Evolutionary conservation across 2,329 filamentous ascomycete species (phyloP).

Genomic region (Colletotrichum sp.): DNA sequence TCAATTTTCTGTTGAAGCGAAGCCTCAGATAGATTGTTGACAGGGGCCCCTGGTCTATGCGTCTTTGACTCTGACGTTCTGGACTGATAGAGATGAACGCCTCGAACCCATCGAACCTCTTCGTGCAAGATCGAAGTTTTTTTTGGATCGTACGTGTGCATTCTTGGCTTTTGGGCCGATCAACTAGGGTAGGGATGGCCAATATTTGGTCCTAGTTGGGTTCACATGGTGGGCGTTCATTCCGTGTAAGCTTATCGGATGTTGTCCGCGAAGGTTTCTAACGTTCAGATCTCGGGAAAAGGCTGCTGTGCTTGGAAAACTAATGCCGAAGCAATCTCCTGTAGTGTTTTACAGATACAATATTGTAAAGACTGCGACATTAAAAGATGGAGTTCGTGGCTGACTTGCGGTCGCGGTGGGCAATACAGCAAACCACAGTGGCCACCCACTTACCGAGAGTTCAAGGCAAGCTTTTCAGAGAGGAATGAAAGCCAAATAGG

Average conservation of each 20-base stretch:
- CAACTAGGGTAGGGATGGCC: neutral
- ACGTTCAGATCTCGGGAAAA: neutral
- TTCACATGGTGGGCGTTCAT: neutral
- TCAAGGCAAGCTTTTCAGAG: neutral
- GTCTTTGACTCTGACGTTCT: neutral
- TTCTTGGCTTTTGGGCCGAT: neutral
- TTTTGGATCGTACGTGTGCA: neutral
- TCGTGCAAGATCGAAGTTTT: neutral
- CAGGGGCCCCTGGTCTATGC: neutral
- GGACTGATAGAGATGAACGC: neutral
- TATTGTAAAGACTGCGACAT: neutral
- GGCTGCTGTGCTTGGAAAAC: neutral
- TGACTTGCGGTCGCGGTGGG: neutral
- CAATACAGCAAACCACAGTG: neutral
- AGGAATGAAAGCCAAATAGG: neutral
- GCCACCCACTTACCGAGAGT: neutral
- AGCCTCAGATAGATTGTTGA: neutral
- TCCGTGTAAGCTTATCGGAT: neutral
- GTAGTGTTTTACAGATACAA: neutral
- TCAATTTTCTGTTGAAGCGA: neutral
- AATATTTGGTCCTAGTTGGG: neutral
- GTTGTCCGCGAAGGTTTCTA: neutral
- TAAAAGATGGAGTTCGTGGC: neutral
- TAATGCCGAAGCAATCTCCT: neutral
- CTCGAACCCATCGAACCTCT: neutral